Evolutionary conservation across 495 filamentous ascomycete genomes (phyloP), one percentile per base, ranked within the genome.

Genomic region (Durotheca rogersii): DNA sequence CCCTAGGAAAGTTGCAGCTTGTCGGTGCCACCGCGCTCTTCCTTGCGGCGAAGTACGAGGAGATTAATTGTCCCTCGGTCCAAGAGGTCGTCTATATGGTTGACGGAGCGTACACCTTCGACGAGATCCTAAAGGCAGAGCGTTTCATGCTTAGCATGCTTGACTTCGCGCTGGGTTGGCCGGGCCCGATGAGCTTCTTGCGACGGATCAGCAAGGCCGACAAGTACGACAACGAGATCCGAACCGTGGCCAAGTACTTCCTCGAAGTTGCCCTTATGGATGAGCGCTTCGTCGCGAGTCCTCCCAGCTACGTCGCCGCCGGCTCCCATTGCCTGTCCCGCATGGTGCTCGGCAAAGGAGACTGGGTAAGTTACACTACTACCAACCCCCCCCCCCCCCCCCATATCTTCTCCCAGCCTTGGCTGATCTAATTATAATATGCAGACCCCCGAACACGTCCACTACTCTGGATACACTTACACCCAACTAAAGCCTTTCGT

Each of bases 81-180:
- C 79, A 86, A 45, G 93, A 98, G 73, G 94, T 98, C 62, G 87
- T 96, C 45, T 97, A 89, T 77, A 98, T 98, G 93, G 93, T 98
- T 27, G 92, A 98, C 67, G 79, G 82, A 7, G 90, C 89, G 46
- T 98, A 96, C 66, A 83, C 78, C 7, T 75, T 81, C 7, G 92
- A 96, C 44, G 93, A 97, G 70, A 91, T 98, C 31, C 79, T 97
- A 47, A 96, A 97, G 76, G 93, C 94, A 0, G 93, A 98, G 70
- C 84, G 89, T 14, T 97, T 95, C 77, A 98, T 98, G 93, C 76
- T 97, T 29, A 91, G 78, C 67, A 94, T 96, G 84, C 78, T 98
- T 31, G 81, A 90, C 52, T 98, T 94, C 62, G 88, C 95, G 64
- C 81, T 98, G 17, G 94, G 93, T 20, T 98, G 87, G 86, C 93